phyloP scores from a whole-genome alignment of 2,329 filamentous ascomycete genomes.

The Colletotrichum musae region DNA sequence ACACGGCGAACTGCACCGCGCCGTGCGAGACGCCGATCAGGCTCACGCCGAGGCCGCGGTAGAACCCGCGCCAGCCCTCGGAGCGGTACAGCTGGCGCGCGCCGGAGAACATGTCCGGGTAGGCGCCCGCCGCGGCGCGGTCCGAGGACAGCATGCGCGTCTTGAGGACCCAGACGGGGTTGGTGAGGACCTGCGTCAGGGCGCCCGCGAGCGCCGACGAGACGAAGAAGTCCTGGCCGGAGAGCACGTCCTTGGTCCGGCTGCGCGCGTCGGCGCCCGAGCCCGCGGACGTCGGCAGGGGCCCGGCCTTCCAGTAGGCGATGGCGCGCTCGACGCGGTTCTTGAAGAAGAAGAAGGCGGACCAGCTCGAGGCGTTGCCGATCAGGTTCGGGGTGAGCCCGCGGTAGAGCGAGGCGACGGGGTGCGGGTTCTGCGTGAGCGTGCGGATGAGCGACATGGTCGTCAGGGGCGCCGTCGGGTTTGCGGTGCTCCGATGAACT shows the following conservation, averaged over 20 bases:
- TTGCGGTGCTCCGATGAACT: constrained; percentile 66
- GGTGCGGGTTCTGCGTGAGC: constrained; percentile 65
- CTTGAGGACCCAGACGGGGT: constrained; percentile 98
- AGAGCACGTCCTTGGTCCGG: constrained; percentile 57
- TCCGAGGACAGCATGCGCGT: constrained; percentile 96
- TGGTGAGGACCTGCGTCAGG: constrained; percentile 86
- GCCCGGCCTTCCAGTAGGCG: constrained; percentile 49
- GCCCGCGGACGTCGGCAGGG: constrained; percentile 23
- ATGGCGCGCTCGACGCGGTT: constrained; percentile 66
- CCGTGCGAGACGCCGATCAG: constrained; percentile 92
- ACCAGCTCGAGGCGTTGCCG: constrained; percentile 93
- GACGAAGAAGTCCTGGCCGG: constrained; percentile 82
- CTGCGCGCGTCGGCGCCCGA: constrained; percentile 41
- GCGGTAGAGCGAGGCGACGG: constrained; percentile 83
- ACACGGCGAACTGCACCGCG: constrained; percentile 95
- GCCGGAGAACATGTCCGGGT: constrained; percentile 82
- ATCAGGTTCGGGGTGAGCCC: constrained; percentile 91
- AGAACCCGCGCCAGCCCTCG: constrained; percentile 87
- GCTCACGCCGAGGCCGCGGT: constrained; percentile 86
- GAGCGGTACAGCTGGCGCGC: constrained; percentile 74
- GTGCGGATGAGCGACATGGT: constrained; percentile 68
- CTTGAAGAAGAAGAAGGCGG: constrained; percentile 89
- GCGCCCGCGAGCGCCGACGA: constrained; percentile 80
- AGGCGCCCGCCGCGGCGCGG: constrained; percentile 80
- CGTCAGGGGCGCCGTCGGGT: constrained; percentile 57